phyloP scores from a whole-genome alignment of 345 rosid species.

The Salix brachista region DNA sequence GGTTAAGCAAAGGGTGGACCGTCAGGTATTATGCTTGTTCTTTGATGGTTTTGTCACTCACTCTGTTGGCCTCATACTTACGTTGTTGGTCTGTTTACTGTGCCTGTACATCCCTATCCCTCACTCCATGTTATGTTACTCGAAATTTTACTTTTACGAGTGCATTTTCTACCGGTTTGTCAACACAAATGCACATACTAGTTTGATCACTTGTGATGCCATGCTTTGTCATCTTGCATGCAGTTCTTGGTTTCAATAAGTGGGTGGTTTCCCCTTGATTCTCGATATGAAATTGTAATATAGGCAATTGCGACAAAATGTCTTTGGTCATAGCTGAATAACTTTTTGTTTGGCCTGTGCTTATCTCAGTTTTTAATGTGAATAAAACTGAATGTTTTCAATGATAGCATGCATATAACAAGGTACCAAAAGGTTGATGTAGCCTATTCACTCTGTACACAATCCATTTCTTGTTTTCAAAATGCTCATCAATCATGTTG shows the following conservation, averaged over 20 bases:
- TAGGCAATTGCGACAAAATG: not conserved
- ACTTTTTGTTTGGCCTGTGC: not conserved
- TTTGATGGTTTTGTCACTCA: not conserved
- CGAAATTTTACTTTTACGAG: not conserved
- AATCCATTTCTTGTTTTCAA: not conserved
- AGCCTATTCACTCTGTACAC: not conserved
- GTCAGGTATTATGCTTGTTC: conserved; percentile 37
- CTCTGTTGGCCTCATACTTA: not conserved
- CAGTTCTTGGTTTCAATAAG: not conserved
- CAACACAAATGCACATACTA: not conserved
- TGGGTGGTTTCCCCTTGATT: not conserved
- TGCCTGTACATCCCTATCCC: not conserved
- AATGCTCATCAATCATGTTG: not conserved
- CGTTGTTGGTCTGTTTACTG: not conserved
- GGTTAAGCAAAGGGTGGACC: conserved; percentile 50
- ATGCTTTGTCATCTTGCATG: not conserved
- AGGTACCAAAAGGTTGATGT: not conserved
- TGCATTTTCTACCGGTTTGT: not conserved
- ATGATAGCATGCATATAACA: not conserved
- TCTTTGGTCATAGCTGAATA: not conserved
- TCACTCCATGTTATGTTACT: not conserved
- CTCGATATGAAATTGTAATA: not conserved
- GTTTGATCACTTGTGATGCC: not conserved
- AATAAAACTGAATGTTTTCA: not conserved
- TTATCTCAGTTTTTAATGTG: not conserved